These are phyloP conservation scores for Penicillium aurantiogriseum DNA, from an alignment of 2,329 filamentous ascomycete species.

Conservation along the genomic window DNA sequence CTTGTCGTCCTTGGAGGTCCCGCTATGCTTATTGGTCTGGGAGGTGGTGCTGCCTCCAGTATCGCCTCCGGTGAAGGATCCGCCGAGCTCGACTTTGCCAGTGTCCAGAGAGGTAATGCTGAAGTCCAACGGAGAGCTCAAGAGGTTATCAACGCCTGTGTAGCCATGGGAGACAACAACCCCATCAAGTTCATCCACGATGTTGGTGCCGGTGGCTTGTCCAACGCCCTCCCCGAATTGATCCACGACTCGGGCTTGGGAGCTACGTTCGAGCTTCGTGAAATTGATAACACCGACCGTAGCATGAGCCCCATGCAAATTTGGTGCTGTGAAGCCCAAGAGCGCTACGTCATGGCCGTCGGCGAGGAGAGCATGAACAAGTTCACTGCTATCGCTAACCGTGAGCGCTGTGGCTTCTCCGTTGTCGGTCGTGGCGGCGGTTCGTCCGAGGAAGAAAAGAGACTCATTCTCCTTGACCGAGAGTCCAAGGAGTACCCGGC, in stretches of 20 bases:
- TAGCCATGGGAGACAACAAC: slow-evolving; percentile 76
- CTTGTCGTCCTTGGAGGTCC: slow-evolving; percentile 92
- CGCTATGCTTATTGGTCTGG: slow-evolving; percentile 95
- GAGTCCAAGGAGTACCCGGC: slow-evolving; percentile 71
- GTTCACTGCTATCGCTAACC: slow-evolving; percentile 66
- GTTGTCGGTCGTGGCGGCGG: slow-evolving; percentile 77
- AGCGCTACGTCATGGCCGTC: slow-evolving; percentile 89
- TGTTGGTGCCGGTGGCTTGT: slow-evolving; percentile 87
- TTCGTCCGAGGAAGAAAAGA: slow-evolving; percentile 64
- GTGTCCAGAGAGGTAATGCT: slow-evolving; percentile 93
- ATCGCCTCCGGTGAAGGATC: slow-evolving; percentile 83
- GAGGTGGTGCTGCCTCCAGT: slow-evolving; percentile 91
- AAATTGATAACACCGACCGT: slow-evolving; percentile 84
- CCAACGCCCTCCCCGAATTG: slow-evolving; percentile 80
- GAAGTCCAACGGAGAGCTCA: slow-evolving; percentile 94
- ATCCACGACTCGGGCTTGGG: slow-evolving; percentile 90
- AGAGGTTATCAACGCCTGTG: slow-evolving; percentile 96
- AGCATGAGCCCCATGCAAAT: slow-evolving; percentile 96
- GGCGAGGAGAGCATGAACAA: slow-evolving; percentile 74
- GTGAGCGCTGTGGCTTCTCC: slow-evolving; percentile 90
- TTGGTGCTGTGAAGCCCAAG: slow-evolving; percentile 97
- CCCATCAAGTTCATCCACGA: slow-evolving; percentile 98
- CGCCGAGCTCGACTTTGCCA: slow-evolving; percentile 92
- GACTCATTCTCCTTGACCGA: slow-evolving; percentile 76
- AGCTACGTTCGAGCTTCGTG: slow-evolving; percentile 88